Percentiles rank a stretch among this genome's conserved stretches.
Evolutionary conservation across 805 yeast genomes (phyloP).

Genomic region (Saturnispora gosingensis): DNA sequence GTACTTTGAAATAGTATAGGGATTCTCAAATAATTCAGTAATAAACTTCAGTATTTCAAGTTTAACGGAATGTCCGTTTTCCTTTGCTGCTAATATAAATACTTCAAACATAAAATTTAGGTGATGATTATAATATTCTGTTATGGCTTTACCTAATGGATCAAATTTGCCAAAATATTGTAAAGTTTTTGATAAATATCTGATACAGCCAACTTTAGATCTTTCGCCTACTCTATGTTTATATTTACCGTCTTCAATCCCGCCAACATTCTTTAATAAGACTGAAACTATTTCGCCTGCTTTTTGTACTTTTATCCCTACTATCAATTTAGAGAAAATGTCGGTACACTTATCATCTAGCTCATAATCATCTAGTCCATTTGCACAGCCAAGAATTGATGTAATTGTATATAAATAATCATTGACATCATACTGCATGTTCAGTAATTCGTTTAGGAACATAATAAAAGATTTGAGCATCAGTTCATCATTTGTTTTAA

Average conservation of each 20-base stretch:
- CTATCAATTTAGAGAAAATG: constrained; percentile 11
- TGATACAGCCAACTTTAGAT: constrained; percentile 16
- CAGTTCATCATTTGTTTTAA: constrained; percentile 4
- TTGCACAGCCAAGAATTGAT: constrained; percentile 11
- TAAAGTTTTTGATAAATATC: constrained; percentile 12
- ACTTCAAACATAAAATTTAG: constrained; percentile 13
- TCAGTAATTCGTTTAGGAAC: constrained; percentile 1
- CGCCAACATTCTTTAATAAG: constrained; percentile 16
- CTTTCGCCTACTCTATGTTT: constrained; percentile 9
- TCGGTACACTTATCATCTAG: constrained; percentile 5
- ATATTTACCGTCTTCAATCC: constrained; percentile 3
- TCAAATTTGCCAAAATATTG: constrained; percentile 9
- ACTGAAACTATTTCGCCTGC: constrained; percentile 11
- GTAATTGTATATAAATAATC: constrained; percentile 5
- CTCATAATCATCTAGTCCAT: constrained; percentile 8
- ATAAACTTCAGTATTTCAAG: constrained; percentile 14
- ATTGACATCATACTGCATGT: not conserved
- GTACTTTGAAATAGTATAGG: constrained; percentile 8
- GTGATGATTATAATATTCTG: constrained; percentile 13
- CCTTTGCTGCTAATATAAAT: constrained; percentile 9
- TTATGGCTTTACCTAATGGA: constrained; percentile 11
- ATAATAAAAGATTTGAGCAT: constrained; percentile 4
- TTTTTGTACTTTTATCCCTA: constrained; percentile 9
- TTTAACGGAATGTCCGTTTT: constrained; percentile 7
- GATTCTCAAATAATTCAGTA: constrained; percentile 10